Evolutionary conservation across 208 protist genomes (phyloP).

Genomic region (Acanthamoeba quina): DNA sequence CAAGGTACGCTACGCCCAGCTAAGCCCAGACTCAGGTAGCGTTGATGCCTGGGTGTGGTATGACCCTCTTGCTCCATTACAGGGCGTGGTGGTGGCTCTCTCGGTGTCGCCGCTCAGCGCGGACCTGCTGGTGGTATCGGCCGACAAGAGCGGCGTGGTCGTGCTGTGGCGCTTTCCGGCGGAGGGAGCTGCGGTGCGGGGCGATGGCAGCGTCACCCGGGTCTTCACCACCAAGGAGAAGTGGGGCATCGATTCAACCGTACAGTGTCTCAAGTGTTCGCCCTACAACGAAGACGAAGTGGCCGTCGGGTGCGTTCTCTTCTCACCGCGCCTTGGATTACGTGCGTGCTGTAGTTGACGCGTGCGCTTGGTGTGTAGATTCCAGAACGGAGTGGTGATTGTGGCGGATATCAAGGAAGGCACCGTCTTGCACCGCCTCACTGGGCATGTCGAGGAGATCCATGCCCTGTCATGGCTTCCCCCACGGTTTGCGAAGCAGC

Average conservation of each 20-base stretch:
- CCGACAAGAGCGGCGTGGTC: slow-evolving; percentile 24
- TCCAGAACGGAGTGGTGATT: slow-evolving; percentile 57
- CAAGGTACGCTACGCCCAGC: neutral
- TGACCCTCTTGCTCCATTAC: neutral
- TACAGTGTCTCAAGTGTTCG: slow-evolving; percentile 33
- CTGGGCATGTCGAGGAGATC: slow-evolving; percentile 61
- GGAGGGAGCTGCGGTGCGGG: neutral
- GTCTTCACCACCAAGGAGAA: neutral
- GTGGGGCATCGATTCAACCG: slow-evolving; percentile 37
- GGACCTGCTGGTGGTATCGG: slow-evolving; percentile 5
- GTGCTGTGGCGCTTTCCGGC: slow-evolving; percentile 6
- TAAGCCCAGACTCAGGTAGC: neutral
- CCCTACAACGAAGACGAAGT: slow-evolving; percentile 35
- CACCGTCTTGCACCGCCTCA: slow-evolving; percentile 23
- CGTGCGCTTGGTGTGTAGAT: neutral
- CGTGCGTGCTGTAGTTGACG: too few relatives aligned
- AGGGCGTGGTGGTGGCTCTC: neutral
- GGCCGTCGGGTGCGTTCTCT: neutral
- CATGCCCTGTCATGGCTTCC: slow-evolving; percentile 59
- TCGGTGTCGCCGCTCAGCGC: neutral
- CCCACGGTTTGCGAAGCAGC: slow-evolving; percentile 33
- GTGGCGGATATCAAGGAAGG: slow-evolving; percentile 38
- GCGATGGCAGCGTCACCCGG: neutral
- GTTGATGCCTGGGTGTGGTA: neutral
- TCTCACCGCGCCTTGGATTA: neutral